Percentiles rank a stretch among this genome's conserved stretches.
Conservation (phyloP, 495 filamentous ascomycete species). For the Diplogelasinospora grovesii region DNA sequence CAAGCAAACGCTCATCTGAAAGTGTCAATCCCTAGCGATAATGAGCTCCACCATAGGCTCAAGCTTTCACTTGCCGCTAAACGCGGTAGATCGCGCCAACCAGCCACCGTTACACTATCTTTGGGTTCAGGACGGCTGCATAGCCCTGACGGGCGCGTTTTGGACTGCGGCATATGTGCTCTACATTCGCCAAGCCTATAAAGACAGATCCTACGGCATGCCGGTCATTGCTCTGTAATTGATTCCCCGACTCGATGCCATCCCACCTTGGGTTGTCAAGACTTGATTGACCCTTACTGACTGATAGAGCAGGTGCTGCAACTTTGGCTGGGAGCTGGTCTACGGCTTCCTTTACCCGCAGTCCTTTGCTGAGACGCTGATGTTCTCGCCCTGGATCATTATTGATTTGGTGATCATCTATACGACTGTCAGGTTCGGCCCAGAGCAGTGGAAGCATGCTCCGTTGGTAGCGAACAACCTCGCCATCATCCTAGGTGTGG, state of each 20-base stretch:
- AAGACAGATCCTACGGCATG: slow-evolving; percentile 6
- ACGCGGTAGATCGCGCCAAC: neutral
- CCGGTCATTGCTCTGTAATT: slow-evolving; percentile 2
- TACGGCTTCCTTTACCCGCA: slow-evolving; percentile 2
- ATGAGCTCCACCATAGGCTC: too few species aligned
- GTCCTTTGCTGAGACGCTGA: neutral
- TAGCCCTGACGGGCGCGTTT: neutral
- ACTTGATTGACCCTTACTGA: neutral
- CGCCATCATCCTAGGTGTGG: neutral
- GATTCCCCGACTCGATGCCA: too few species aligned
- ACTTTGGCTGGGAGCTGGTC: slow-evolving; percentile 5
- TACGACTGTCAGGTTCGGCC: slow-evolving; percentile 3
- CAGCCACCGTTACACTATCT: neutral
- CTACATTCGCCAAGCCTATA: slow-evolving; percentile 2
- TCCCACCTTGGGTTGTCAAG: neutral
- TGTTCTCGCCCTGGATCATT: slow-evolving; percentile 3
- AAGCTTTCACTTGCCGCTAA: slow-evolving; percentile 1
- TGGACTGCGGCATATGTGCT: slow-evolving; percentile 4
- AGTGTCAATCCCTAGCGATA: too few species aligned
- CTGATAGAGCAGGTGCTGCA: neutral
- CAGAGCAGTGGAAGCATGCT: slow-evolving; percentile 1
- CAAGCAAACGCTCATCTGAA: too few species aligned
- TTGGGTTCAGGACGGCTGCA: slow-evolving; percentile 2
- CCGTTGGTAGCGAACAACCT: slow-evolving; percentile 1
- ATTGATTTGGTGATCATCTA: neutral